phyloP scores from a whole-genome alignment of 306 rosid species.

The Corylus heterophylla region DNA sequence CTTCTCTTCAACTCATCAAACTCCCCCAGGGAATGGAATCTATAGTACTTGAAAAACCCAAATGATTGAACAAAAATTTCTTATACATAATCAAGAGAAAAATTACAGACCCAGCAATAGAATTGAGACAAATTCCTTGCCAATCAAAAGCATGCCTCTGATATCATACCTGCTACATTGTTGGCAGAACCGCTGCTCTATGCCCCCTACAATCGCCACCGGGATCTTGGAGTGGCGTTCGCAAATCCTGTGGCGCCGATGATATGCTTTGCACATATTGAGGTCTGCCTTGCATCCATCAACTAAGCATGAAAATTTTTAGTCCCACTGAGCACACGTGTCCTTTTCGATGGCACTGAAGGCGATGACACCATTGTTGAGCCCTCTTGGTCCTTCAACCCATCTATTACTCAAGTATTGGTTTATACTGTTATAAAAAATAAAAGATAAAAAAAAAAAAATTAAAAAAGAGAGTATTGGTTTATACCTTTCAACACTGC shows the following conservation, averaged over 20 bases:
- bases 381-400: background rate
- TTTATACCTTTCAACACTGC: no score
- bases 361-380: conserved; percentile 28
- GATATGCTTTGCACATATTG: conserved; percentile 77
- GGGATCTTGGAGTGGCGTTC: conserved; percentile 85
- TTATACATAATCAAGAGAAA: background rate
- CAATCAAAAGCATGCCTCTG: background rate
- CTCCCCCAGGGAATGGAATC: conserved; percentile 65
- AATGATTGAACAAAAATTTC: background rate
- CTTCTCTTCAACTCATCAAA: conserved; percentile 68
- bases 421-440: no score
- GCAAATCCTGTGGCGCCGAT: conserved; percentile 77
- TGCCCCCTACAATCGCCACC: conserved; percentile 59
- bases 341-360: conserved; percentile 51
- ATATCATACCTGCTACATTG: conserved; percentile 82
- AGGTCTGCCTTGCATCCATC: conserved; percentile 85
- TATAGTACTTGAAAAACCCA: conserved; percentile 20
- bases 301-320: conserved; percentile 59
- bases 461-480: no score
- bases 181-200: conserved; percentile 86
- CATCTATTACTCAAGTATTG: background rate
- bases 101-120: background rate
- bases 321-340: conserved; percentile 43
- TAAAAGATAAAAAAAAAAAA: no score
- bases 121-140: background rate